These are phyloP conservation scores for Sporothrix humicola DNA, from an alignment of 2,329 filamentous ascomycete species.

Conservation along the genomic window DNA sequence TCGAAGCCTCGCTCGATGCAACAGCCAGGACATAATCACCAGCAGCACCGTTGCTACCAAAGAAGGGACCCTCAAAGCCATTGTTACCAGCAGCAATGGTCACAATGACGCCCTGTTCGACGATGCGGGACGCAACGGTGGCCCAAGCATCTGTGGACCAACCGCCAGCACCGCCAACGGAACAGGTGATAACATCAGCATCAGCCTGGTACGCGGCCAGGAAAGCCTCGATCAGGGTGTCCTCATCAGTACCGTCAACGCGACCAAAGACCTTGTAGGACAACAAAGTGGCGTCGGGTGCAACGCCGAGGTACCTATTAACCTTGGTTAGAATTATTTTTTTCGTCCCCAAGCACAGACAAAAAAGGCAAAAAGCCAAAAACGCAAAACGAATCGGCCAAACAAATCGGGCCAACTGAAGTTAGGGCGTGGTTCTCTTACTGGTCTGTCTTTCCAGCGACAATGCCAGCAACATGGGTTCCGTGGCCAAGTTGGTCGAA, in stretches of 20 bases:
- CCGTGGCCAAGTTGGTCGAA: conserved; percentile 40
- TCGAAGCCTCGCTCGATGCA: conserved; percentile 48
- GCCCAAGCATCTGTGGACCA: conserved; percentile 61
- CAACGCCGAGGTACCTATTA: conserved; percentile 39
- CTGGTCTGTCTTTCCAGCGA: conserved; percentile 38
- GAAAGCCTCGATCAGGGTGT: conserved; percentile 65
- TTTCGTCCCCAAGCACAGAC: too few relatives aligned
- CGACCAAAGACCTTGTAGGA: conserved; percentile 40
- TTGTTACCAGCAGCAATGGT: conserved; percentile 60
- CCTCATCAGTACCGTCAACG: conserved; percentile 48
- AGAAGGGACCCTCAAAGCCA: conserved; percentile 36
- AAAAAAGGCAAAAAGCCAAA: too few relatives aligned
- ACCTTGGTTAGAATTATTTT: too few relatives aligned
- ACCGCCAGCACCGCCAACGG: conserved; percentile 57
- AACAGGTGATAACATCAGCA: conserved; percentile 61
- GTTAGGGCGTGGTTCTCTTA: neutral
- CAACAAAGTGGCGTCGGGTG: conserved; percentile 40
- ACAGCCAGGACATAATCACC: conserved; percentile 52
- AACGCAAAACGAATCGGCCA: too few relatives aligned
- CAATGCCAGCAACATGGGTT: conserved; percentile 42
- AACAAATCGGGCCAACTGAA: too few relatives aligned
- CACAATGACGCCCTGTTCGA: conserved; percentile 59
- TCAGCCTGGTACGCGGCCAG: conserved; percentile 65
- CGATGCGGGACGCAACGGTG: conserved; percentile 57
- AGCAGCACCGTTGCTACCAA: conserved; percentile 40